A percentile compares a stretch with the other conserved stretches of the same genome.
These are phyloP conservation scores for Penicillium malachiteum DNA, from an alignment of 495 filamentous ascomycete genomes.

Conservation along the genomic window DNA sequence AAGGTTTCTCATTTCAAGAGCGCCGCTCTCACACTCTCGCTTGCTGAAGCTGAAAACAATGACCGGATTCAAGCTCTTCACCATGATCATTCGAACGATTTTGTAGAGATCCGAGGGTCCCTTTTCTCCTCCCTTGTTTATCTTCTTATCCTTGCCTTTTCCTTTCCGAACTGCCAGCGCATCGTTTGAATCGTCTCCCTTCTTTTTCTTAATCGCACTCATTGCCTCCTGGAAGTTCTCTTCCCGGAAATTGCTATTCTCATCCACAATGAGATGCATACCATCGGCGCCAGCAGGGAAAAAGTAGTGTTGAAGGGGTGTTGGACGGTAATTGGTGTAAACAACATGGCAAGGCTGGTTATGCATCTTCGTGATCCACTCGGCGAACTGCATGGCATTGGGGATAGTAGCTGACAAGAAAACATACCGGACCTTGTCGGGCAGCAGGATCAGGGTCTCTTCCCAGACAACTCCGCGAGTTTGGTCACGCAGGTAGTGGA, in stretches of 20 bases:
- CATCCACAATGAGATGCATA: slow-evolving; percentile 92
- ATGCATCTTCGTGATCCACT: slow-evolving; percentile 98
- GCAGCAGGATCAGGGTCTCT: slow-evolving; percentile 94
- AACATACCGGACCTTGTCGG: slow-evolving; percentile 97
- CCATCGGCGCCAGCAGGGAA: slow-evolving; percentile 92
- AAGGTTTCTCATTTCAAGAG: slow-evolving; percentile 76
- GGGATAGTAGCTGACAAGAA: slow-evolving; percentile 99
- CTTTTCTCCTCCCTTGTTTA: slow-evolving; percentile 79
- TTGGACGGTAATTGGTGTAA: slow-evolving; percentile 96
- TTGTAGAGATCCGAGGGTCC: slow-evolving; percentile 86
- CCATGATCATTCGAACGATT: slow-evolving; percentile 97
- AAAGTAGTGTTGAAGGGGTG: slow-evolving; percentile 95
- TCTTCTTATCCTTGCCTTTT: slow-evolving; percentile 84
- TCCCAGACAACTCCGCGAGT: slow-evolving; percentile 95
- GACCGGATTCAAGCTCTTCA: slow-evolving; percentile 91
- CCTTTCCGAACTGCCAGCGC: slow-evolving; percentile 75
- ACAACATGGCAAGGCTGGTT: slow-evolving; percentile 97
- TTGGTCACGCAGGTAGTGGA: slow-evolving; percentile 90
- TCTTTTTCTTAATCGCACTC: slow-evolving; percentile 80
- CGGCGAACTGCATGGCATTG: slow-evolving; percentile 98
- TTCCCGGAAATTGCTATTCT: slow-evolving; percentile 92
- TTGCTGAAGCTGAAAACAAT: slow-evolving; percentile 99
- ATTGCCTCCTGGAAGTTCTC: slow-evolving; percentile 97
- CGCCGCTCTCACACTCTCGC: slow-evolving; percentile 85
- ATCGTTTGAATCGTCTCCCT: slow-evolving; percentile 80